Conservation (phyloP, 2,329 filamentous ascomycete genomes). For the Lachnum nothofagi region DNA sequence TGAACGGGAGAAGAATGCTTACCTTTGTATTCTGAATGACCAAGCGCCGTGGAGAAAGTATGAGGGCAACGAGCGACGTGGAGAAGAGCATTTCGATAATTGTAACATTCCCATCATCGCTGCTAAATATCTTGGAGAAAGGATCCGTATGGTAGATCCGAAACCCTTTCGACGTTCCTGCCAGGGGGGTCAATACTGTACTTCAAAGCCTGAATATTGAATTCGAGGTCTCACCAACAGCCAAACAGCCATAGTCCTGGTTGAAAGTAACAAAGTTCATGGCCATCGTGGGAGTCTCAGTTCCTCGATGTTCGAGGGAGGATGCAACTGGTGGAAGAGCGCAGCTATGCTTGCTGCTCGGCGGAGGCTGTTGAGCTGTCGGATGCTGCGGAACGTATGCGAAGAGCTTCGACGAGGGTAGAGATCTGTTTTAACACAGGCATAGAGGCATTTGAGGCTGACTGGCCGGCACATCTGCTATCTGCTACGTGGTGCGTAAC, state of each 20-base stretch:
- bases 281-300: slow-evolving; percentile 47
- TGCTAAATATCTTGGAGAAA: slow-evolving; percentile 91
- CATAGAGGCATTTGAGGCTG: no score
- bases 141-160: slow-evolving; percentile 96
- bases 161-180: slow-evolving; percentile 88
- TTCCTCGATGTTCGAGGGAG: not conserved
- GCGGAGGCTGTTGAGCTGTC: no score
- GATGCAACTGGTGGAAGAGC: not conserved
- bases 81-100: slow-evolving; percentile 99
- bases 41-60: slow-evolving; percentile 83
- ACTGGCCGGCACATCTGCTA: no score
- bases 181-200: no score
- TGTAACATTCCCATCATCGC: slow-evolving; percentile 88
- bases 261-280: slow-evolving; percentile 99
- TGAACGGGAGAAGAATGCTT: slow-evolving; percentile 27
- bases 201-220: slow-evolving; percentile 4
- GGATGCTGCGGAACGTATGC: no score
- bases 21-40: slow-evolving; percentile 98
- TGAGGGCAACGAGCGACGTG: slow-evolving; percentile 89
- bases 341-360: no score
- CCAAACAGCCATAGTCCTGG: slow-evolving; percentile 95
- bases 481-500: no score
- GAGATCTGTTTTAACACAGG: no score
- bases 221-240: slow-evolving; percentile 64
- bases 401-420: no score